phyloP scores from a whole-genome alignment of 441 rosid species.

The Adansonia madagascariensis region DNA sequence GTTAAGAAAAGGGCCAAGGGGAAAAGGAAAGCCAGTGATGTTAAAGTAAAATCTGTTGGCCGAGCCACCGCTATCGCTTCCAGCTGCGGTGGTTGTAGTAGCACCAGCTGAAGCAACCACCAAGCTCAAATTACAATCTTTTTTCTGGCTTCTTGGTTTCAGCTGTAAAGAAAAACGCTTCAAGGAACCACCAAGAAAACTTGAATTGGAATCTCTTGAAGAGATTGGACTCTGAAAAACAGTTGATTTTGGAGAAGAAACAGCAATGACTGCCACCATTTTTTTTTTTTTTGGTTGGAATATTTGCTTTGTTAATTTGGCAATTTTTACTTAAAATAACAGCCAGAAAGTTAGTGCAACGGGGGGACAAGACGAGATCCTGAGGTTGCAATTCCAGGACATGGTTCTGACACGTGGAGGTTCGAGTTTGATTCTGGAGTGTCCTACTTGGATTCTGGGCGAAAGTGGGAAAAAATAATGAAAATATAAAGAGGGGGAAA shows the following conservation, averaged over 20 bases:
- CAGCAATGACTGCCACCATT: slow-evolving; percentile 61
- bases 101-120: slow-evolving; percentile 61
- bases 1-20: slow-evolving; percentile 95
- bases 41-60: slow-evolving; percentile 70
- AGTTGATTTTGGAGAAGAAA: slow-evolving; percentile 56
- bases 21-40: slow-evolving; percentile 93
- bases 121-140: slow-evolving; percentile 37
- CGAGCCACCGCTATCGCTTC: slow-evolving; percentile 32
- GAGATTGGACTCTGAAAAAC: slow-evolving; percentile 47
- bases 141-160: slow-evolving; percentile 45
- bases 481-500: no score
- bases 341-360: neutral
- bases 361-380: neutral
- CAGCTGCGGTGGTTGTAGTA: slow-evolving; percentile 32
- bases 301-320: neutral
- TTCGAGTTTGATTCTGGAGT: slow-evolving; percentile 26
- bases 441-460: slow-evolving; percentile 39
- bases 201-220: slow-evolving; percentile 40
- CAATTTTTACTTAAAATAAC: neutral
- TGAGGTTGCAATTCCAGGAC: slow-evolving; percentile 34
- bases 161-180: slow-evolving; percentile 41
- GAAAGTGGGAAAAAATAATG: neutral
- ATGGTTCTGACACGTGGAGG: slow-evolving; percentile 56
- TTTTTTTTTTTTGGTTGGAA: slow-evolving; percentile 10
- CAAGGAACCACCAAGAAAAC: slow-evolving; percentile 52